Base-by-base conservation (phyloP, 768 basidiomycete species). In the Ephemerocybe angulata region DNA sequence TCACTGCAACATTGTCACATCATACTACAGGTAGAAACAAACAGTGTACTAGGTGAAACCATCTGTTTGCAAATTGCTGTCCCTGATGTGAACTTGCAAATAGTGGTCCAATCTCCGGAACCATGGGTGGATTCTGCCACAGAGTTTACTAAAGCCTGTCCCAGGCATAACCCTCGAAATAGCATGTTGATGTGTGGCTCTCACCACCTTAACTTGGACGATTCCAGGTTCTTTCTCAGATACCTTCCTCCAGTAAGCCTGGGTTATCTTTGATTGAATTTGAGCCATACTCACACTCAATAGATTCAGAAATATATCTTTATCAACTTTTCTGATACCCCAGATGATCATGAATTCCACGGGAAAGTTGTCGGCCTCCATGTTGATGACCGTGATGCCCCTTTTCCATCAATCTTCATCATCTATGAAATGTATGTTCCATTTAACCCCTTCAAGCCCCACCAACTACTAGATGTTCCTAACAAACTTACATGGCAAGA, bases 401-500 rank as follows among this genome's bases (percentile, higher is more conserved):
- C 70, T 0, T 70, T 70, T 57, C 65, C 68, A 35, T 57, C 65
- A 44, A 54, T 67, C 24, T 69, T 71, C 61, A 62, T 70, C 37
- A 60, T 69, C 55, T 70, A 72, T 41, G 68, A 74, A 57, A 68
- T 71, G 65, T 67, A 68, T n/a, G 67, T 68, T 47, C 68, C 59
- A 46, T 64, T 56, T 46, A 27, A 67, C 54, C 69, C 66, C 50
- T 71, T 69, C 46, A 6, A 47, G 50, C 63, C 60, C 25, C 8
- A 24, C 44, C 12, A 28, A 24, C 48, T 38, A 24, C 48, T 38
- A 52, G 54, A 22, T 25, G 27, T 22, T 12, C 44, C 44, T 28
- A 25, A 46, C n/a, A n/a, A 4, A 10, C 4, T 46, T 25, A 8
- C 8, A 6, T 24, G 25, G 19, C 44, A 46, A 46, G 44, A 46